Conservation (phyloP, 805 yeast species). For the Kuraishia borneana region DNA sequence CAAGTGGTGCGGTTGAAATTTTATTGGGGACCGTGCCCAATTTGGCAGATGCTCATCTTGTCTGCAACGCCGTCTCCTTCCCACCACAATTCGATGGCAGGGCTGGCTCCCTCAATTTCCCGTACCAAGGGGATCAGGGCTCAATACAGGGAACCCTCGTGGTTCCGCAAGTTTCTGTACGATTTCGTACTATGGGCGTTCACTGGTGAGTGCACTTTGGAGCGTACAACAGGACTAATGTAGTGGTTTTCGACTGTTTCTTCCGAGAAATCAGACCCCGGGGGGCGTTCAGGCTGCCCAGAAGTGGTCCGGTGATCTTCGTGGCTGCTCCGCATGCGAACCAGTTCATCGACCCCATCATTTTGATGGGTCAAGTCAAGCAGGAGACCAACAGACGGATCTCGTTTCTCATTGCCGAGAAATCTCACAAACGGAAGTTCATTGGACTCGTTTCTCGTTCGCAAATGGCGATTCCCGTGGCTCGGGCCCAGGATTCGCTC, state of each 20-base stretch:
- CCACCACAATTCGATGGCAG: too few relatives aligned
- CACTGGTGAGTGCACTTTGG: slow-evolving; percentile 5
- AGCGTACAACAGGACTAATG: background rate
- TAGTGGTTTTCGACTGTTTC: slow-evolving; percentile 40
- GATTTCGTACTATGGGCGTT: slow-evolving; percentile 43
- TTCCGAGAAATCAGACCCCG: slow-evolving; percentile 67
- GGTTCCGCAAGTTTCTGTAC: slow-evolving; percentile 28
- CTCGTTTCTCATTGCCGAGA: slow-evolving; percentile 43
- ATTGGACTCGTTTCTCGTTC: slow-evolving; percentile 70
- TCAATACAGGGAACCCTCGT: slow-evolving; percentile 29
- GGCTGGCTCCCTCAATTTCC: too few relatives aligned
- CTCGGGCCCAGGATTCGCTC: slow-evolving; percentile 83
- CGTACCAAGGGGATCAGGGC: too few relatives aligned
- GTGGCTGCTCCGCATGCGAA: slow-evolving; percentile 83
- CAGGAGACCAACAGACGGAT: slow-evolving; percentile 33
- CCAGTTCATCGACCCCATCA: slow-evolving; percentile 69
- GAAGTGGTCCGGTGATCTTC: slow-evolving; percentile 56
- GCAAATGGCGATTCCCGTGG: slow-evolving; percentile 82
- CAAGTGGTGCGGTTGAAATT: too few relatives aligned
- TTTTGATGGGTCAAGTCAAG: slow-evolving; percentile 72
- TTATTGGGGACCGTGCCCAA: too few relatives aligned
- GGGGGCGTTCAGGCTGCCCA: slow-evolving; percentile 56
- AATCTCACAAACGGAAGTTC: slow-evolving; percentile 34
- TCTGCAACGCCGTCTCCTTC: too few relatives aligned
- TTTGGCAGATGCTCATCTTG: too few relatives aligned